Percentiles rank a stretch among this genome's conserved stretches.
Evolutionary conservation across 306 rosid species (phyloP).

Genomic region (Quercus gilva): DNA sequence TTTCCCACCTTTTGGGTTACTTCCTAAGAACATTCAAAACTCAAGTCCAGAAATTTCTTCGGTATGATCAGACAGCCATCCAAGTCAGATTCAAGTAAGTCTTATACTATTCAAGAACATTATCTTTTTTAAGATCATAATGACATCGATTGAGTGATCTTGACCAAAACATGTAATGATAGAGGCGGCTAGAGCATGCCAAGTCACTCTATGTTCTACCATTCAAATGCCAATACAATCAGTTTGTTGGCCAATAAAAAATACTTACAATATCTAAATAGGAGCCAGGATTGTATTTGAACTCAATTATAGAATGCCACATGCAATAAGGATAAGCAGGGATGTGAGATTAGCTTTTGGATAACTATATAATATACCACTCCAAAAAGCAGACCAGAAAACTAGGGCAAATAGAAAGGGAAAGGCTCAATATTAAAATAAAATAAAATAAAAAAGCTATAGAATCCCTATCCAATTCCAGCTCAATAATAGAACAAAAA

Average conservation of each 20-base stretch:
- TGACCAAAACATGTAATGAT: neutral
- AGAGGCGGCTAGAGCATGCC: neutral
- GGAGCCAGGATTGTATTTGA: conserved; percentile 15
- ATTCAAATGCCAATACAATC: neutral
- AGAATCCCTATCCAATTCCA: neutral
- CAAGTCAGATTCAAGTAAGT: neutral
- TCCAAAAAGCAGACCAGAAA: neutral
- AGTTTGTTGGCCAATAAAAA: neutral
- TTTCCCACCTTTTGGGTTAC: neutral
- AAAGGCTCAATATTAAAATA: neutral
- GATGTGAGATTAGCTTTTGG: neutral
- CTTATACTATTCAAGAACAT: neutral
- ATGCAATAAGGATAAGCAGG: neutral
- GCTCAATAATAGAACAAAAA: neutral
- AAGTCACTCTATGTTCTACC: neutral
- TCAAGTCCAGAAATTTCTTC: neutral
- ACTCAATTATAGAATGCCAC: neutral
- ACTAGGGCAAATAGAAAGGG: neutral
- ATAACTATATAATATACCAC: neutral
- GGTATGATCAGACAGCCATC: neutral
- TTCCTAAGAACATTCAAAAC: neutral
- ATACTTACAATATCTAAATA: neutral
- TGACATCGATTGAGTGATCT: neutral
- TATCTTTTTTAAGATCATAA: neutral
- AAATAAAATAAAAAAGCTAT: neutral